These are phyloP conservation scores for Caryopteris hybrid DNA, from an alignment of 305 asterid genomes.

Conservation along the genomic window DNA sequence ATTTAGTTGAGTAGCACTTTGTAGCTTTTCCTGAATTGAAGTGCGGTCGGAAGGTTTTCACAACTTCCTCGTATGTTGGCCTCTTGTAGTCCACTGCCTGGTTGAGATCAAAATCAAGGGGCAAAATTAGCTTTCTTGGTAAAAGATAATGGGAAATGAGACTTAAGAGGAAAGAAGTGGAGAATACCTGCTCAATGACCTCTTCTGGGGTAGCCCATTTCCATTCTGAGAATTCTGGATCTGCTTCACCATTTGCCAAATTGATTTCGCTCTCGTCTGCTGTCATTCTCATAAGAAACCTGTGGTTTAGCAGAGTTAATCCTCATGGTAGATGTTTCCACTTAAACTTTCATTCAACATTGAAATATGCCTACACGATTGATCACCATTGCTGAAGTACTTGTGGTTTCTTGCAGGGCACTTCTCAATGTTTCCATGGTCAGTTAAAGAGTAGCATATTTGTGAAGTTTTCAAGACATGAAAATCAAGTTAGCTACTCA, in stretches of 20 bases:
- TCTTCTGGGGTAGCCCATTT: constrained; percentile 94
- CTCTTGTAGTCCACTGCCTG: constrained; percentile 98
- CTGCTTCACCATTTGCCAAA: constrained; percentile 67
- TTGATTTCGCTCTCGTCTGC: constrained; percentile 77
- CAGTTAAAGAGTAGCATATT: no score
- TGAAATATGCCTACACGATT: no score
- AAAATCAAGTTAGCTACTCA: background rate
- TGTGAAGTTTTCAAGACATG: no score
- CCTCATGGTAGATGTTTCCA: background rate
- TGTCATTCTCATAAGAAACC: constrained; percentile 86
- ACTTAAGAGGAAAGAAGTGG: background rate
- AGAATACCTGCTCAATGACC: constrained; percentile 80
- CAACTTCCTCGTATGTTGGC: constrained; percentile 88
- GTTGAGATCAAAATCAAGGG: background rate
- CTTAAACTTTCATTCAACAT: background rate
- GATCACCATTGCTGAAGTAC: no score
- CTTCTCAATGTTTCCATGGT: no score
- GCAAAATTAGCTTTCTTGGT: background rate
- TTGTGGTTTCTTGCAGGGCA: no score
- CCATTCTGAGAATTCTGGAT: constrained; percentile 93
- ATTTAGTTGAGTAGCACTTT: constrained; percentile 73
- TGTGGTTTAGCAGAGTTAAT: constrained; percentile 21
- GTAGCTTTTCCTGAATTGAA: constrained; percentile 53
- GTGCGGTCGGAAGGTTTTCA: constrained; percentile 56
- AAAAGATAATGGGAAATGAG: background rate